phyloP scores from a whole-genome alignment of 768 basidiomycete genomes.

The Harrya chromipes region DNA sequence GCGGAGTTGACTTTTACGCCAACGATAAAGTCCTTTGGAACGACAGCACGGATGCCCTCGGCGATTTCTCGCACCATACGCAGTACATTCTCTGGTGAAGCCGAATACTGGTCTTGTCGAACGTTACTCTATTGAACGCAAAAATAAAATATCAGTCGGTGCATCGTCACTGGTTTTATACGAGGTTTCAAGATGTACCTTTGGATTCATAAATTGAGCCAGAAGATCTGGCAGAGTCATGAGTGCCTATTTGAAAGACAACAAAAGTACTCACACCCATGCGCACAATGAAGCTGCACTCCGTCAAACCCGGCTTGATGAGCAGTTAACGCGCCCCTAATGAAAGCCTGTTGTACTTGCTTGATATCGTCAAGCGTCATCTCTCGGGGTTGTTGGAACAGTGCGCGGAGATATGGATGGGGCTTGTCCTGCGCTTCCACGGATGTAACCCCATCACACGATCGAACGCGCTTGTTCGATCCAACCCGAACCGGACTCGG shows the following conservation, averaged over 20 bases:
- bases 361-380: conserved; percentile 64
- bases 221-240: conserved; percentile 55
- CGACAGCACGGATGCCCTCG: conserved; percentile 48
- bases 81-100: conserved; percentile 41
- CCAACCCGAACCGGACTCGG: conserved; percentile 64
- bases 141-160: background rate
- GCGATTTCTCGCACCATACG: conserved; percentile 57
- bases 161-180: conserved; percentile 14
- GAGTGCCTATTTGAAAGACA: background rate
- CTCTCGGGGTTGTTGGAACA: conserved; percentile 61
- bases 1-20: conserved; percentile 80
- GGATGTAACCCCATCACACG: conserved; percentile 2
- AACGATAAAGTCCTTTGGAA: conserved; percentile 60
- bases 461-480: conserved; percentile 14
- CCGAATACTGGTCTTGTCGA: conserved; percentile 61
- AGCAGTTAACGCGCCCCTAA: conserved; percentile 64
- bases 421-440: conserved; percentile 6
- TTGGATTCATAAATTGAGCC: conserved; percentile 72
- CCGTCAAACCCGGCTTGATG: conserved; percentile 78
- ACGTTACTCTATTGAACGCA: conserved; percentile 40
- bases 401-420: conserved; percentile 33
- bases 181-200: conserved; percentile 38
- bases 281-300: conserved; percentile 78
- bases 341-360: conserved; percentile 57
- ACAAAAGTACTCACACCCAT: conserved; percentile 64